phyloP scores from a whole-genome alignment of 495 filamentous ascomycete genomes.

The Echria macrotheca region DNA sequence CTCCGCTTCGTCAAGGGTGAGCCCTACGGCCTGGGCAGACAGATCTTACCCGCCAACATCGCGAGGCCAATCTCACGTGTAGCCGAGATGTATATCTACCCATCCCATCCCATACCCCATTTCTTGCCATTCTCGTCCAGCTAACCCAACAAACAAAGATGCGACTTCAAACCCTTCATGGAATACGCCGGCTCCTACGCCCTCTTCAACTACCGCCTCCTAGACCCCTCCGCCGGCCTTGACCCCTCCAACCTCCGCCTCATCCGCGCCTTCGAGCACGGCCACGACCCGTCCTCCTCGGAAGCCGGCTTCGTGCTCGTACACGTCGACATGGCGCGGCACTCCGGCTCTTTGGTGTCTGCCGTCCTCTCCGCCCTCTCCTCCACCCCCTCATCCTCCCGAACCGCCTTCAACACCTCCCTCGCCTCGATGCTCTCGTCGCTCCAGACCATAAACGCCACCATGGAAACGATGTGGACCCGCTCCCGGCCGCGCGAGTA shows the following conservation, averaged over 20 bases:
- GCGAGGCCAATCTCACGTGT: conserved; percentile 70
- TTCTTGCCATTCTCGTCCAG: background rate
- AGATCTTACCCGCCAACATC: conserved; percentile 62
- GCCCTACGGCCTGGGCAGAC: conserved; percentile 68
- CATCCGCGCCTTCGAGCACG: conserved; percentile 83
- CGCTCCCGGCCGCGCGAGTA: conserved; percentile 74
- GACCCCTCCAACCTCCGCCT: conserved; percentile 75
- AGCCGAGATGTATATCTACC: conserved; percentile 74
- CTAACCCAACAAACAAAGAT: conserved; percentile 25
- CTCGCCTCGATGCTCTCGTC: conserved; percentile 55
- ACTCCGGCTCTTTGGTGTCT: conserved; percentile 64
- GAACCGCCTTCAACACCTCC: conserved; percentile 56
- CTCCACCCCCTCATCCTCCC: conserved; percentile 23
- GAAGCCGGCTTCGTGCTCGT: conserved; percentile 87
- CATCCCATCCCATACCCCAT: background rate
- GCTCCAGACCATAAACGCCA: conserved; percentile 64
- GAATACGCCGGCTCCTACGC: conserved; percentile 90
- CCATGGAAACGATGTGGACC: conserved; percentile 87
- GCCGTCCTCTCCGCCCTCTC: conserved; percentile 60
- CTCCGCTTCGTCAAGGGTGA: conserved; percentile 60
- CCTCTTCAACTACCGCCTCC: conserved; percentile 79
- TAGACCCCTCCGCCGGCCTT: conserved; percentile 58
- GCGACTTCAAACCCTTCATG: conserved; percentile 83
- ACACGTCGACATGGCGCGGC: conserved; percentile 78
- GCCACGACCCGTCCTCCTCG: conserved; percentile 77